Evolutionary conservation across 129 eudicot genomes (phyloP).

Genomic region (Helianthus tuberosus): DNA sequence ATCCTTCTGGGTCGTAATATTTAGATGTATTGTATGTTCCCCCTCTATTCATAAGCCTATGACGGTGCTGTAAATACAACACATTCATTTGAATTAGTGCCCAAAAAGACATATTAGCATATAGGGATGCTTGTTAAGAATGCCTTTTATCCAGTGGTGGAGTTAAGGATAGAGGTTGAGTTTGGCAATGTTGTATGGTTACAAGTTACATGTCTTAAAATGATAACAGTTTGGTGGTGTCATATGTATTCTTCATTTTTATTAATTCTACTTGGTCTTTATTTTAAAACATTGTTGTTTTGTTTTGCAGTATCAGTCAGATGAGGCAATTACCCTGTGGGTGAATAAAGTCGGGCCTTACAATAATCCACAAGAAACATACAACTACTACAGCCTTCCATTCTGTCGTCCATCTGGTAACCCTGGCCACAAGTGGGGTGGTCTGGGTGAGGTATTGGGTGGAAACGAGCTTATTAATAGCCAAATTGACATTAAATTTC

Average conservation of each 20-base stretch:
- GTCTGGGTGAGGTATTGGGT: slow-evolving; percentile 94
- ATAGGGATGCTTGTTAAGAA: background rate
- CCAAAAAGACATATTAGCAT: background rate
- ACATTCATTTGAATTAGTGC: background rate
- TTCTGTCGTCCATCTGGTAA: slow-evolving; percentile 67
- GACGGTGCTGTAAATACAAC: background rate
- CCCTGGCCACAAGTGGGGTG: slow-evolving; percentile 92
- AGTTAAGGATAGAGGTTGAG: background rate
- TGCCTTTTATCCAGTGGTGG: background rate
- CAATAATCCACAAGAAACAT: slow-evolving; percentile 97
- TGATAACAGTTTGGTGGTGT: slow-evolving; percentile 11
- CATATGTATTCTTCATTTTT: background rate
- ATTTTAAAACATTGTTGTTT: slow-evolving; percentile 12
- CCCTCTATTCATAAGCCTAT: slow-evolving; percentile 1
- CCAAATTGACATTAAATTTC: slow-evolving; percentile 71
- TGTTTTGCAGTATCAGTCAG: slow-evolving; percentile 62
- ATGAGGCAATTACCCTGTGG: slow-evolving; percentile 68
- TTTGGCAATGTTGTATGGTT: slow-evolving; percentile 9
- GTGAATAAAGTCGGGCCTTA: slow-evolving; percentile 97
- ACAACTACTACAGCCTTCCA: slow-evolving; percentile 93
- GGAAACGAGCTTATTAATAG: slow-evolving; percentile 95
- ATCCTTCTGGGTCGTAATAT: background rate
- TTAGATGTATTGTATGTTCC: background rate
- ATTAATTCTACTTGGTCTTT: background rate
- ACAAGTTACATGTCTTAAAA: background rate